Evolutionary conservation across 306 rosid genomes (phyloP), one percentile per base, ranked within the genome.

Genomic region (Rosa persica): DNA sequence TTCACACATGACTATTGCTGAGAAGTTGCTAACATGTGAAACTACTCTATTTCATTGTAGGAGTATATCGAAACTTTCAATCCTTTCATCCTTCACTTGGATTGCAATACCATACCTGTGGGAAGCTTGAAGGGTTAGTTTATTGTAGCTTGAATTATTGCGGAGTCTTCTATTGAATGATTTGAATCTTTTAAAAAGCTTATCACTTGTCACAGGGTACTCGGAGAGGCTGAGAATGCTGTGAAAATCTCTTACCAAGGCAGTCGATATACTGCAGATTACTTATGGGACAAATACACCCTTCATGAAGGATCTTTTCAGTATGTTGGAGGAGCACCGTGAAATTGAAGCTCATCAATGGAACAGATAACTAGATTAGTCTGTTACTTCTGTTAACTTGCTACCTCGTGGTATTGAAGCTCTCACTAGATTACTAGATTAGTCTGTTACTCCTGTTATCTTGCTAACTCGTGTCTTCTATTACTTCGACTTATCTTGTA

Each of bases 91-190:
- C 98, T 27, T 74, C 88, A 82, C 95, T 92, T 75, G 97, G 97
- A 48, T 84, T 94, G 90, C 98, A 92, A 72, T 91, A 87, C 79
- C 92, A 89, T 84, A 85, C 95, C 12, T 83, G 92, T 82, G 98
- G 97, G 77, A 90, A 94, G 86, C 93, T 94, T 27, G 93, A 90
- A 89, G 87, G 97, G 98, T 90, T 73, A 87, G 94, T 58, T 22
- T 78, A 80, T 84, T 76, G 81, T 42, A 16, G 23, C 74, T 48
- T 19, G 44, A 36, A 19, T 44, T 27, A 16, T 30, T 20, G 12
- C 23, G 54, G 48, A 36, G 27, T 23, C 12, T 52, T 39, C 4
- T 62, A 38, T 70, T 71, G 46, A 30, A 30, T 30, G 3, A 30
- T 30, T 30, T 30, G 34, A 62, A 67, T 47, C 42, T 30, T 15